phyloP scores from a whole-genome alignment of 2,329 filamentous ascomycete genomes.

The Emydomyces testavorans region DNA sequence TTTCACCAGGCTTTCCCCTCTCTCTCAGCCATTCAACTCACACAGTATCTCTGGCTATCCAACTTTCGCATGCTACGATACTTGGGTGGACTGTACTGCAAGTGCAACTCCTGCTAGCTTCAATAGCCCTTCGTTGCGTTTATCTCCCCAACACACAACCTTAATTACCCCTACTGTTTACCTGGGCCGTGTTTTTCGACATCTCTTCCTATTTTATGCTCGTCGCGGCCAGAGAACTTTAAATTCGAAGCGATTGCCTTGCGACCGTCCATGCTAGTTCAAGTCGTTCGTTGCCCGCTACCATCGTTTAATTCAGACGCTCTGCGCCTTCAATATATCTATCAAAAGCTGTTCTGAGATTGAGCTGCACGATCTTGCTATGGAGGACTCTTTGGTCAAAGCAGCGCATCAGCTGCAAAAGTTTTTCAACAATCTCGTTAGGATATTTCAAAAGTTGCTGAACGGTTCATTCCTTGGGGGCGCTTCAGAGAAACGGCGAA shows the following conservation, averaged over 20 bases:
- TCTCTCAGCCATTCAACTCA: constrained; percentile 2
- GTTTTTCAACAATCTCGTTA: constrained; percentile 31
- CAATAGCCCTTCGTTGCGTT: background rate
- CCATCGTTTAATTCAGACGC: background rate
- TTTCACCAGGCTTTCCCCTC: background rate
- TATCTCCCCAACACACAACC: background rate
- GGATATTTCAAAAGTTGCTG: constrained; percentile 32
- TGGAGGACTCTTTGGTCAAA: constrained; percentile 25
- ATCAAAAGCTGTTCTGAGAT: background rate
- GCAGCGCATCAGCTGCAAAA: constrained; percentile 33
- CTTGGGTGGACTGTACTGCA: background rate
- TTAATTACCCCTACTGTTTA: background rate
- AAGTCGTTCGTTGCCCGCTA: constrained; percentile 1
- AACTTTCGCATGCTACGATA: constrained; percentile 9
- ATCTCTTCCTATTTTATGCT: background rate
- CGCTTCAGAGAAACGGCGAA: constrained; percentile 19
- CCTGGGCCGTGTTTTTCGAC: background rate
- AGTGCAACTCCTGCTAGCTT: background rate
- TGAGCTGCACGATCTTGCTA: constrained; percentile 1
- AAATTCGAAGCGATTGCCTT: background rate
- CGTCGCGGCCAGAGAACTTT: background rate
- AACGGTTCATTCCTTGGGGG: constrained; percentile 20
- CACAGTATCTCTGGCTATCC: constrained; percentile 8
- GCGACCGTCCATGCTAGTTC: background rate
- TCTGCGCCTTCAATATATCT: background rate